Base-by-base conservation (phyloP, 768 basidiomycete species). In the Rhizopogon sp. region DNA sequence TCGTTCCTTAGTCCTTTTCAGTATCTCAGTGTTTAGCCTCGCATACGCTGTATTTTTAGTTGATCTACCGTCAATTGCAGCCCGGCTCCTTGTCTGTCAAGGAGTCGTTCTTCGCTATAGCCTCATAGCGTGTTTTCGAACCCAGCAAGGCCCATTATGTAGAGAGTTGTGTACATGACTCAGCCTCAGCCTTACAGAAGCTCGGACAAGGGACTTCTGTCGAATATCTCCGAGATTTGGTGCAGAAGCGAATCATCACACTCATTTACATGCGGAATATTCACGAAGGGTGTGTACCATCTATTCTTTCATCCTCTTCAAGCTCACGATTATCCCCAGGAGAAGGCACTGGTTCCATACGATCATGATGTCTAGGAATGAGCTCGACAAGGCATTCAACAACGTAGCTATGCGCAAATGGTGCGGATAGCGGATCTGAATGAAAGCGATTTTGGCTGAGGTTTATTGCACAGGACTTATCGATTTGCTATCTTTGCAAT, bases 311-410 rank as follows among this genome's bases (percentile, higher is more conserved):
- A 7, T 40, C 42, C 7, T 22, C 35, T 17, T 54, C 37, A 44
- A 52, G 11, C 52, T 60, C 43, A 59, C 33, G 35, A 17, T 39
- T 40, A 3, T 7, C 33, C 29, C 28, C 64, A 93, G 91, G 52
- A 84, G 83, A 53, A 85, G 84, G 58, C 86, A 91, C 65, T 93
- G 91, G 91, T 90, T 90, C 64, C 88, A 92, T 66, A 94, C 93
- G 11, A 84, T 94, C 60, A 78, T 89, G 64, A 81, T 94, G 62
- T 84, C 87, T 53, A 81, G 81, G 46, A 62, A 74, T 16, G 93
- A 93, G 52, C 80, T 94, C 3, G 86, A 90, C 55, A 81, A 76
- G 50, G 81, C 81, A 53, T 94, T 93, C 67, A 83, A 76, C 61
- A 90, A 88, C 64, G 68, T 69, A 6, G 81, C 80, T n/a, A 92